Conservation (phyloP, 2,329 filamentous ascomycete species). For the Annulohypoxylon truncatum region DNA sequence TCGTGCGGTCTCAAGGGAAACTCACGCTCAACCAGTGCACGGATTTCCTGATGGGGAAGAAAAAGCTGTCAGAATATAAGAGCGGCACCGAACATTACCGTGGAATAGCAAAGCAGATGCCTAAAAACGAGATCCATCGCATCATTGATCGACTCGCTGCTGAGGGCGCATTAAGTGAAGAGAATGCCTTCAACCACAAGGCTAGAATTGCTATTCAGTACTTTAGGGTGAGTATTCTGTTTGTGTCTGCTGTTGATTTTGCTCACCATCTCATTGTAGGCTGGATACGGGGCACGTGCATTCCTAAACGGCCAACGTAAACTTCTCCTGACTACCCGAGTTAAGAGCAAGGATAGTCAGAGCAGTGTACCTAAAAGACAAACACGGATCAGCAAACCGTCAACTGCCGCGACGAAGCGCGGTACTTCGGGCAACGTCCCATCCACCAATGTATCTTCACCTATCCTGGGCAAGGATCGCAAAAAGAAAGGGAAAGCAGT, state of each 20-base stretch:
- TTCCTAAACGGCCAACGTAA: slow-evolving; percentile 60
- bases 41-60: slow-evolving; percentile 83
- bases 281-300: slow-evolving; percentile 55
- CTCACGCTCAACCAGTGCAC: slow-evolving; percentile 83
- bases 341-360: slow-evolving; percentile 52
- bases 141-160: slow-evolving; percentile 82
- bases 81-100: slow-evolving; percentile 67
- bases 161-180: slow-evolving; percentile 79
- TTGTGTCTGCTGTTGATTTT: background rate
- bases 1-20: slow-evolving; percentile 71
- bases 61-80: slow-evolving; percentile 64
- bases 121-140: slow-evolving; percentile 81
- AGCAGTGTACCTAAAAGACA: slow-evolving; percentile 49
- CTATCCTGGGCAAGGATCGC: slow-evolving; percentile 55
- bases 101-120: slow-evolving; percentile 76
- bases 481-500: slow-evolving; percentile 53
- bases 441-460: slow-evolving; percentile 66
- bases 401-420: slow-evolving; percentile 46
- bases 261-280: slow-evolving; percentile 48
- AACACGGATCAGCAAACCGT: slow-evolving; percentile 54
- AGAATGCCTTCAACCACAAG: slow-evolving; percentile 71
- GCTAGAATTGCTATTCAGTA: slow-evolving; percentile 80
- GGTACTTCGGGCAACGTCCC: slow-evolving; percentile 46
- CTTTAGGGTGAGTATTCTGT: slow-evolving; percentile 64
- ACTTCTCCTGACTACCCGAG: slow-evolving; percentile 56